These are phyloP conservation scores for Tulasnella sp. DNA, from an alignment of 768 basidiomycete genomes.

Conservation along the genomic window DNA sequence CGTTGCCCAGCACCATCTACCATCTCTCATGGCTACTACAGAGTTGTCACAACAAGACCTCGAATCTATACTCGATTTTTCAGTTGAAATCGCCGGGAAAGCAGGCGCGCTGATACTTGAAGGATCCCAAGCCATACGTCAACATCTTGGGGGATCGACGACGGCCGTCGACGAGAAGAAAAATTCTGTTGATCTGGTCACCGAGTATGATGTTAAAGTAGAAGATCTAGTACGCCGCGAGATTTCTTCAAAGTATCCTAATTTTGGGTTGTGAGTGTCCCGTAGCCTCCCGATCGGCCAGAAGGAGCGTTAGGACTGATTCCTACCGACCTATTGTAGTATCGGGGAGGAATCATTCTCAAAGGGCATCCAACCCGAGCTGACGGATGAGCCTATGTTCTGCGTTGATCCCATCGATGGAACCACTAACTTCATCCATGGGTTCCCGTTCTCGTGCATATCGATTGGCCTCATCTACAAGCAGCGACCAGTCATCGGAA, in stretches of 20 bases:
- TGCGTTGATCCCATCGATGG: conserved; percentile 95
- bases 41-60: conserved; percentile 37
- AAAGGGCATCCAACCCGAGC: conserved; percentile 49
- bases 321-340: conserved; percentile 32
- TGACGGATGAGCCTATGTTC: conserved; percentile 87
- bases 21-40: too few species aligned
- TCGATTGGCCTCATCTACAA: conserved; percentile 84
- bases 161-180: conserved; percentile 68
- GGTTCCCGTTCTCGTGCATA: conserved; percentile 81
- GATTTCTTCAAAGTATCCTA: conserved; percentile 55
- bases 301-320: neutral
- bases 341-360: conserved; percentile 93
- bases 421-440: conserved; percentile 81
- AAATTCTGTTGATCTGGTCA: conserved; percentile 90
- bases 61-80: conserved; percentile 54
- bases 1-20: too few species aligned
- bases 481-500: conserved; percentile 73
- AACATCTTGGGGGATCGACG: conserved; percentile 33
- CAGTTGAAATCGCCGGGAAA: conserved; percentile 54
- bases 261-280: conserved; percentile 66
- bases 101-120: conserved; percentile 70
- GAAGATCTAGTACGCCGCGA: conserved; percentile 72
- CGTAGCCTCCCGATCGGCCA: neutral
- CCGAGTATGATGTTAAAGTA: conserved; percentile 86
- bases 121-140: conserved; percentile 63